Evolutionary conservation across 192 early-diverging fungal species (phyloP).

Genomic region (Rhizoclosmatium sp.): DNA sequence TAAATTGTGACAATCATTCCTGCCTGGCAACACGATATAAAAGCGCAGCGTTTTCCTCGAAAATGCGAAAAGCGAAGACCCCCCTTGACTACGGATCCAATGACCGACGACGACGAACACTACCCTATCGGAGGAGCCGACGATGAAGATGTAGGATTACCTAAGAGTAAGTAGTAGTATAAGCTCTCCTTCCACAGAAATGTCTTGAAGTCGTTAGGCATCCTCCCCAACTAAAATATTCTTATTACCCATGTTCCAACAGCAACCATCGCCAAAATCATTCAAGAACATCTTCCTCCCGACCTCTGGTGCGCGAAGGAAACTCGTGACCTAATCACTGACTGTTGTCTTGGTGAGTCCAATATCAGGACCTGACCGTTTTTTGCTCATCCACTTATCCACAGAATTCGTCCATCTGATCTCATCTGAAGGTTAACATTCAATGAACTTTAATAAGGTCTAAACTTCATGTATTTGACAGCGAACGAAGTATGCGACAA

Average conservation of each 20-base stretch:
- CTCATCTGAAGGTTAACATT: conserved; percentile 71
- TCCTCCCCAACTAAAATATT: not conserved
- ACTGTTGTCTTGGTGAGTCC: conserved; percentile 90
- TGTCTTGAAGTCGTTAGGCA: too few species aligned
- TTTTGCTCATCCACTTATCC: conserved; percentile 2
- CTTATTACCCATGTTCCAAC: not conserved
- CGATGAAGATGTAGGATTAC: conserved; percentile 91
- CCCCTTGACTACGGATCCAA: not conserved
- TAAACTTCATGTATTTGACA: conserved; percentile 9
- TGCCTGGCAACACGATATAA: not conserved
- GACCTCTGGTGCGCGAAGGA: conserved; percentile 96
- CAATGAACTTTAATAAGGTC: not conserved
- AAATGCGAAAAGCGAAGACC: conserved; percentile 7
- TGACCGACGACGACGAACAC: conserved; percentile 18
- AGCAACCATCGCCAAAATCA: conserved; percentile 94
- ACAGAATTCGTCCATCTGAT: conserved; percentile 96
- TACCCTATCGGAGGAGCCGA: conserved; percentile 21
- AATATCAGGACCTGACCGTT: too few species aligned
- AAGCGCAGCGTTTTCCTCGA: not conserved
- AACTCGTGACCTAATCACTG: conserved; percentile 90
- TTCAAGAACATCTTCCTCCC: conserved; percentile 93
- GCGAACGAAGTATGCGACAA: conserved; percentile 98
- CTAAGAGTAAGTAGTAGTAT: conserved; percentile 64
- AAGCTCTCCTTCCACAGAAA: not conserved
- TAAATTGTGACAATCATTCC: not conserved